Evolutionary conservation across 2,329 filamentous ascomycete species (phyloP), one percentile per base, ranked within the genome.

Genomic region (Westerdykella ornata): DNA sequence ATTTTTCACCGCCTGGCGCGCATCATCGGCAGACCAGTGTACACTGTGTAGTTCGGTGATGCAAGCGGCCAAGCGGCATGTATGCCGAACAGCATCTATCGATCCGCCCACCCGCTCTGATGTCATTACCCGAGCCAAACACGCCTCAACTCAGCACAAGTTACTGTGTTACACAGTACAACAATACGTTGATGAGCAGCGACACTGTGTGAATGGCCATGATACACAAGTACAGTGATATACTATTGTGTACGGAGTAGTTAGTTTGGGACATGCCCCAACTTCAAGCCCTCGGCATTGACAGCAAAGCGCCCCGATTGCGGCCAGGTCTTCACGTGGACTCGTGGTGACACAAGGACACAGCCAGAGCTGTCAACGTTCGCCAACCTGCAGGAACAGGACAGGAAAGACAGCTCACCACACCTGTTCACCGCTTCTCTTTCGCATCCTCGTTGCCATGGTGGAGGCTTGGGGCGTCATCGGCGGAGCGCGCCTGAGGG

Each of bases 1-100:
- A 43, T 47, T 46, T n/a, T 54, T 59, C 61, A 65, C 62, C 61
- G 62, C 61, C 52, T 51, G 46, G 59, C 59, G 56, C 49, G 49
- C 59, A 62, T 60, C 57, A 59, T 59, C 43, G 42, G 43, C 26
- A 39, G 53, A 45, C 48, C 54, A 20, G n/a, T n/a, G n/a, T n/a
- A n/a, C n/a, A n/a, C n/a, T n/a, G n/a, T n/a, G n/a, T n/a, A n/a
- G 38, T 42, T 44, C 42, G 38, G 51, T 54, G 51, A 56, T 62
- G 59, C 57, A 53, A 50, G 46, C 26, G 20, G 37, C 54, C 49
- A 46, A 38, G 39, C 52, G 42, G 47, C 45, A 44, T 51, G 2
- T 4, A 33, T 14, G n/a, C 19, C n/a, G 16, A 33, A 14, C 5
- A 33, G 12, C 8, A n/a, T 7, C 4, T 14, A 11, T 6, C 11